phyloP scores from a whole-genome alignment of 2,329 filamentous ascomycete species.

The Aspergillus sp. region DNA sequence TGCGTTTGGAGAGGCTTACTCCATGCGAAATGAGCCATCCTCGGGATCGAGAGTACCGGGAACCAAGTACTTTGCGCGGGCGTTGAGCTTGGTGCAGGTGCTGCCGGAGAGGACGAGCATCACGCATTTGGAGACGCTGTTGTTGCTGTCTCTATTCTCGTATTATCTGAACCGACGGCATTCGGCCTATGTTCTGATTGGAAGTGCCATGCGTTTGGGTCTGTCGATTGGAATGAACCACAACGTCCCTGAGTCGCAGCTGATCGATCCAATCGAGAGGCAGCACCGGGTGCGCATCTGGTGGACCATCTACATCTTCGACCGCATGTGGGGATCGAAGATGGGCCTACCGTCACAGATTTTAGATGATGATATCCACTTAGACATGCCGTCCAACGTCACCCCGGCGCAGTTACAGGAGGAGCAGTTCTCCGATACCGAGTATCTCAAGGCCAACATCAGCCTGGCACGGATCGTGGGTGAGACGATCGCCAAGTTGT shows the following conservation, averaged over 20 bases:
- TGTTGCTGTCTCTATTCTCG: constrained; percentile 40
- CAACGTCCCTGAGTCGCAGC: constrained; percentile 39
- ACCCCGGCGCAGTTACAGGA: constrained; percentile 33
- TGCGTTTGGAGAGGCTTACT: constrained; percentile 50
- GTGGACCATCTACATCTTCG: constrained; percentile 44
- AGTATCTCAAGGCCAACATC: constrained; percentile 41
- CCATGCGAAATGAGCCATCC: constrained; percentile 38
- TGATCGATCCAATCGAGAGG: constrained; percentile 42
- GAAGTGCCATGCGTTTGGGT: constrained; percentile 45
- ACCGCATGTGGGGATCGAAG: constrained; percentile 52
- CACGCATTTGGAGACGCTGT: constrained; percentile 47
- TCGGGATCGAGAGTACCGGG: constrained; percentile 44
- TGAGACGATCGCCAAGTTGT: constrained; percentile 37
- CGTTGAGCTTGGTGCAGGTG: constrained; percentile 46
- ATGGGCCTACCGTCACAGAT: constrained; percentile 53
- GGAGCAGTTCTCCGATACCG: constrained; percentile 41
- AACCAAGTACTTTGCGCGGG: constrained; percentile 46
- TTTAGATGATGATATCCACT: constrained; percentile 50
- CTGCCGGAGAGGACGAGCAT: constrained; percentile 48
- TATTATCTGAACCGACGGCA: constrained; percentile 40
- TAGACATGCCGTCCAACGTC: constrained; percentile 40
- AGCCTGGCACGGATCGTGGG: constrained; percentile 41
- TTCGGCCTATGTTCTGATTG: constrained; percentile 38
- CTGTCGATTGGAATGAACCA: constrained; percentile 49
- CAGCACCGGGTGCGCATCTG: constrained; percentile 41